Evolutionary conservation across 2,329 filamentous ascomycete species (phyloP).

Genomic region (Fusarium siculi): DNA sequence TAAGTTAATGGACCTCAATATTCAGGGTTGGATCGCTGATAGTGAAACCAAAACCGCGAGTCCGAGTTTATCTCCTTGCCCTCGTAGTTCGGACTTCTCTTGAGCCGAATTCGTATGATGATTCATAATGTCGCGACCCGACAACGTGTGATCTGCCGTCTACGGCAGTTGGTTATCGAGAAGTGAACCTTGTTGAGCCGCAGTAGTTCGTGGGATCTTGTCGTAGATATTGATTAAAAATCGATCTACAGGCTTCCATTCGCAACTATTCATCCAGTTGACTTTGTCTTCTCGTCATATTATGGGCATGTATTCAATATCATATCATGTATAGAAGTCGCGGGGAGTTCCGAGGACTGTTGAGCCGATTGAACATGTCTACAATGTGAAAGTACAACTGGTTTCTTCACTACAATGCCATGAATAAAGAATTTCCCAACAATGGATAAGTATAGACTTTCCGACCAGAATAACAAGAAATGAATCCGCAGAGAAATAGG

Average conservation of each 20-base stretch:
- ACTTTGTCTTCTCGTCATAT: rapidly evolving
- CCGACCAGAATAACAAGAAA: rapidly evolving
- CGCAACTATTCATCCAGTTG: rapidly evolving
- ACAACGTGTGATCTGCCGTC: not conserved
- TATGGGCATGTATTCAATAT: not conserved
- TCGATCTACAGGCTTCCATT: no score
- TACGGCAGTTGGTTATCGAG: not conserved
- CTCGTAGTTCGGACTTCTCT: conserved; percentile 1
- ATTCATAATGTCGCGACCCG: not conserved
- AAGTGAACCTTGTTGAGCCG: not conserved
- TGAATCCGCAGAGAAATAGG: not conserved
- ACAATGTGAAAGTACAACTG: not conserved
- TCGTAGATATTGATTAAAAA: not conserved
- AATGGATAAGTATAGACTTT: rapidly evolving
- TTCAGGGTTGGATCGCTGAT: not conserved
- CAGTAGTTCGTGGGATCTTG: not conserved
- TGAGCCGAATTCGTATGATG: not conserved
- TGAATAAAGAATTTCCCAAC: rapidly evolving
- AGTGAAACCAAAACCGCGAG: not conserved
- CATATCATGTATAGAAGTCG: not conserved
- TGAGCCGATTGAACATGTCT: no score
- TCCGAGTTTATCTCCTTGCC: not conserved
- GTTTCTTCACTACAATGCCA: not conserved
- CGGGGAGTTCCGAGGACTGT: not conserved
- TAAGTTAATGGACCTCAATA: not conserved